A percentile compares a stretch with the other conserved stretches of the same genome.
phyloP scores from a whole-genome alignment of 345 rosid genomes.

The Camelina hispida region DNA sequence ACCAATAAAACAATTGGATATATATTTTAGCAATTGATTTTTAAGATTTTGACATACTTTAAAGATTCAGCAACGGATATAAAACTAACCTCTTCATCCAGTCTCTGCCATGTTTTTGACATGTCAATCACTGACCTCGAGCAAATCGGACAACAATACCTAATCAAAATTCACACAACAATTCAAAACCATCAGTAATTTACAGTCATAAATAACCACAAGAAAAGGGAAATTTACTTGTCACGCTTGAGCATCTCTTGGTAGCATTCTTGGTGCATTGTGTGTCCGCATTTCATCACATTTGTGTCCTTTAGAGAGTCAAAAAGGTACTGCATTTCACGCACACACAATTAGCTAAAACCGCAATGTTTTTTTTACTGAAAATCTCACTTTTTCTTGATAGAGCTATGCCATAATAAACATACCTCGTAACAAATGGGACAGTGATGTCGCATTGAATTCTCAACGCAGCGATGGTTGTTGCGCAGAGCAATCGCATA shows the following conservation, averaged over 20 bases:
- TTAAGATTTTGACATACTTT: background rate
- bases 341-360: constrained; percentile 8
- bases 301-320: constrained; percentile 89
- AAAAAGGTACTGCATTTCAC: constrained; percentile 70
- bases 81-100: constrained; percentile 85
- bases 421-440: constrained; percentile 94
- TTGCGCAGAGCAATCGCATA: constrained; percentile 61
- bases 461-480: constrained; percentile 90
- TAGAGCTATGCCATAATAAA: constrained; percentile 4
- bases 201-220: background rate
- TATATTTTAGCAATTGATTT: background rate
- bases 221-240: constrained; percentile 58
- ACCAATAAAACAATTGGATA: background rate
- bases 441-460: constrained; percentile 98
- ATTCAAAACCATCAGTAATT: constrained; percentile 1
- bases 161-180: constrained; percentile 30
- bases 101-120: constrained; percentile 87
- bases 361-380: background rate
- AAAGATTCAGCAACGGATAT: constrained; percentile 9
- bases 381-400: background rate
- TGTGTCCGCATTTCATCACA: constrained; percentile 99
- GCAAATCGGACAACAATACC: constrained; percentile 93
- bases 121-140: constrained; percentile 86
- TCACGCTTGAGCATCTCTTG: constrained; percentile 80
- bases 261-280: constrained; percentile 88